These are phyloP conservation scores for Aureobasidium lini DNA, from an alignment of 2,329 filamentous ascomycete genomes.

Conservation along the genomic window DNA sequence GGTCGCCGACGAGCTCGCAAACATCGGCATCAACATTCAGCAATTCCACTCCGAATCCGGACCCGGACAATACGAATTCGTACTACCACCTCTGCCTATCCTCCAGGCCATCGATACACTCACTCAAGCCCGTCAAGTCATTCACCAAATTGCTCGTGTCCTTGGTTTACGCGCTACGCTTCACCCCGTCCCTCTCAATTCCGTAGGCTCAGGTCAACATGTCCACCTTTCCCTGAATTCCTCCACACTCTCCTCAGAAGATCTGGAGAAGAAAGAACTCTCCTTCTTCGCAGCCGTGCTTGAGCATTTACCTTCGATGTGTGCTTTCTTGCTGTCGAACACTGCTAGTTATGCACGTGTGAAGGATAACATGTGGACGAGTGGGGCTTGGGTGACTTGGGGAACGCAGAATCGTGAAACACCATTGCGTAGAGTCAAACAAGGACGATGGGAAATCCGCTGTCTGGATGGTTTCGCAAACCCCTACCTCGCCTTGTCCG, in stretches of 20 bases:
- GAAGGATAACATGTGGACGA: constrained; percentile 64
- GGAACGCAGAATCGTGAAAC: constrained; percentile 74
- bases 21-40: constrained; percentile 58
- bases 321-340: constrained; percentile 61
- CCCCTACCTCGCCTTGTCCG: constrained; percentile 61
- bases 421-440: constrained; percentile 59
- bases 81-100: constrained; percentile 56
- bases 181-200: constrained; percentile 59
- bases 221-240: constrained; percentile 61
- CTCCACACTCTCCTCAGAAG: constrained; percentile 2
- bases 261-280: constrained; percentile 42
- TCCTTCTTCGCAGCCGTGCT: constrained; percentile 64
- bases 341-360: constrained; percentile 62
- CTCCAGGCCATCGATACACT: constrained; percentile 64
- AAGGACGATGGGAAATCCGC: constrained; percentile 70
- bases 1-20: constrained; percentile 53
- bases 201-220: constrained; percentile 59
- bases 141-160: constrained; percentile 55
- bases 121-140: constrained; percentile 61
- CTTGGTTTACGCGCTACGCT: constrained; percentile 62
- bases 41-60: constrained; percentile 69
- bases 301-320: constrained; percentile 56
- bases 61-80: constrained; percentile 69
- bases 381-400: constrained; percentile 73
- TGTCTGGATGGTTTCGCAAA: constrained; percentile 74